Evolutionary conservation across 2,329 filamentous ascomycete species (phyloP), one percentile per base, ranked within the genome.

Genomic region (Clonostachys sp.): DNA sequence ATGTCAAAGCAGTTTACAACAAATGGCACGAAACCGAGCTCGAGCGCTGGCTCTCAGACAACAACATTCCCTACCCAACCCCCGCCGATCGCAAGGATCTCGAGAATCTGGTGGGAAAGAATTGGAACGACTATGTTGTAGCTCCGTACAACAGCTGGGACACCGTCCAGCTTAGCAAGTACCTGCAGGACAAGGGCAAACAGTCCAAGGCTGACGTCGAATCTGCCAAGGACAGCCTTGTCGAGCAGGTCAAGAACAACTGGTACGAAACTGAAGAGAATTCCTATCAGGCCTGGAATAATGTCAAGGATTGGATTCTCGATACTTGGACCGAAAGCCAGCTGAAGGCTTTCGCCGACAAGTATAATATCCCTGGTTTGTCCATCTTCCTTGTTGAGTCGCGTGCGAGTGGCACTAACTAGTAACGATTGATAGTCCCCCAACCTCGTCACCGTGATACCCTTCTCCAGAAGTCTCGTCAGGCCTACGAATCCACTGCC

Each of bases 11-110:
- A 96, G 92, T 86, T 14, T 97, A 97, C 78, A 96, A 97, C 73
- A 96, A 94, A 67, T 99, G 94, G 94, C 92, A 97, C 61, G 86
- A 97, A 75, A 95, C 89, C 18, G 94, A 99, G 77, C 83, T 99
- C 33, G 92, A 99, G 74, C 83, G 91, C 61, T 99, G 94, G 94
- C 83, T 99, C 44, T 88, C 88, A 33, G 94, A 99, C 64, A 81
- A 97, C 71, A 83, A 91, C 65, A 78, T 99, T 49, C 90, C 92
- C 10, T 91, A 96, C 66, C 91, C 94, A n/a, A 85, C 83, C 12
- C 83, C 91, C 12, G 84, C 92, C 44, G 91, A 96, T 69, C 90
- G 94, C 61, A 95, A 94, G 71, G 90, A 96, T 56, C 84, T 99
- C n/a, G 88, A 96, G 70, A 84, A 84, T 52, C 73, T 95, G n/a